These are phyloP conservation scores for Boletus huronensis DNA, from an alignment of 768 basidiomycete genomes.

Conservation along the genomic window DNA sequence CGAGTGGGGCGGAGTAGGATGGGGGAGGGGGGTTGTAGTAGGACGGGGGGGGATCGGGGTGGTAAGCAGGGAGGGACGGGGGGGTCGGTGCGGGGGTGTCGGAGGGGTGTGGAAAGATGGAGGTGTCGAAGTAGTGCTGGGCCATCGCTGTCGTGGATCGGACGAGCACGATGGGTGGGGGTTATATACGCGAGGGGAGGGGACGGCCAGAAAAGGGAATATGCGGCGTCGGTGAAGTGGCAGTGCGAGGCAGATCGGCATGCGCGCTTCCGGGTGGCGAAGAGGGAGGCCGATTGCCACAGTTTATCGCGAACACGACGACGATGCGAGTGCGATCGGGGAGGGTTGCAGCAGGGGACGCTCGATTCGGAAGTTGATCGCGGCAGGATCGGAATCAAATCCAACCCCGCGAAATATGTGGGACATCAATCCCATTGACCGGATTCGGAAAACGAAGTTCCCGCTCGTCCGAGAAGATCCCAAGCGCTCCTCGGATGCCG, in stretches of 20 bases:
- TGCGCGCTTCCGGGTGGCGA: constrained; percentile 5
- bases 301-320: neutral
- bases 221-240: neutral
- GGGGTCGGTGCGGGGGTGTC: neutral
- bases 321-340: neutral
- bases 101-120: constrained; percentile 5
- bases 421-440: neutral
- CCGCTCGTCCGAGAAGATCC: neutral
- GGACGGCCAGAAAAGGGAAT: constrained; percentile 13
- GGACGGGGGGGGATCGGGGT: constrained; percentile 8
- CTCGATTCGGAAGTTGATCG: constrained; percentile 22
- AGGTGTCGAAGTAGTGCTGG: constrained; percentile 14
- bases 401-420: constrained; percentile 21
- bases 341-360: neutral
- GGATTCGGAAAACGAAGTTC: neutral
- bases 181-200: constrained; percentile 16
- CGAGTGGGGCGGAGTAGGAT: constrained; percentile 3
- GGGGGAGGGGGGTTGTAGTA: constrained; percentile 9
- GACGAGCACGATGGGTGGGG: neutral
- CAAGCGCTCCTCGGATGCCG: constrained; percentile 26
- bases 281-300: neutral
- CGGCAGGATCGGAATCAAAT: constrained; percentile 23
- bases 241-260: constrained; percentile 22
- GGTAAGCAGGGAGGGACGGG: constrained; percentile 6
- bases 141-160: constrained; percentile 17